phyloP scores from a whole-genome alignment of 176 grass and related monocot genomes.

The Typha latifolia region DNA sequence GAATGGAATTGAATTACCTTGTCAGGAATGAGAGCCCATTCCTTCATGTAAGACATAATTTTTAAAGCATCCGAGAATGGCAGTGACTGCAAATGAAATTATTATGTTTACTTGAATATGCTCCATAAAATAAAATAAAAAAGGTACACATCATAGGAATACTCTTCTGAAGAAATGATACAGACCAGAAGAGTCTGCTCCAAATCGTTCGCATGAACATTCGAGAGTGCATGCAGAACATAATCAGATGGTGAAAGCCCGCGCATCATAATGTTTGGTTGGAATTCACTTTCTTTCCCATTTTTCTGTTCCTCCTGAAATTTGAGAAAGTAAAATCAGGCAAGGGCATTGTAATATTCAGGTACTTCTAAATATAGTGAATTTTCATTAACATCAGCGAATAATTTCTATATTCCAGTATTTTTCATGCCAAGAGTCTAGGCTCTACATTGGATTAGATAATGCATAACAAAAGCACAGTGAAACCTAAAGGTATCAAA shows the following conservation, averaged over 20 bases:
- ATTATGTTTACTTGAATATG: not conserved
- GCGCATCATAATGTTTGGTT: conserved; percentile 72
- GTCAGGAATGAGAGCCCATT: conserved; percentile 65
- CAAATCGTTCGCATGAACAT: conserved; percentile 68
- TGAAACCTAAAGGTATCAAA: not conserved
- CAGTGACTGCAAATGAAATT: conserved; percentile 44
- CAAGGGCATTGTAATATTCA: not conserved
- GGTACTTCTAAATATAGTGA: not conserved
- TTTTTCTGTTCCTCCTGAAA: conserved; percentile 60
- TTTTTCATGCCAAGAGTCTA: not conserved
- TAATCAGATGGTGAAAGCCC: conserved; percentile 77
- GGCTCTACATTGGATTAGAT: not conserved
- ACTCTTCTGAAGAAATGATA: not conserved
- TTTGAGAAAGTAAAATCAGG: not conserved
- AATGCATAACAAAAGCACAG: not conserved
- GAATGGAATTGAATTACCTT: conserved; percentile 37
- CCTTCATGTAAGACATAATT: conserved; percentile 87
- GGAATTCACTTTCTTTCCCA: conserved; percentile 44
- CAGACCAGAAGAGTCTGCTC: conserved; percentile 75
- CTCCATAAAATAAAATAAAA: conserved; percentile 11
- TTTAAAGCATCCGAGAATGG: conserved; percentile 92
- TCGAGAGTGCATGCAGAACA: conserved; percentile 70
- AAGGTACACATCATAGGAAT: not conserved
- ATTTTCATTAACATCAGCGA: not conserved
- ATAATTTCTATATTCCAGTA: not conserved